phyloP scores from a whole-genome alignment of 208 protist genomes.

The Wallacemonas sp. region DNA sequence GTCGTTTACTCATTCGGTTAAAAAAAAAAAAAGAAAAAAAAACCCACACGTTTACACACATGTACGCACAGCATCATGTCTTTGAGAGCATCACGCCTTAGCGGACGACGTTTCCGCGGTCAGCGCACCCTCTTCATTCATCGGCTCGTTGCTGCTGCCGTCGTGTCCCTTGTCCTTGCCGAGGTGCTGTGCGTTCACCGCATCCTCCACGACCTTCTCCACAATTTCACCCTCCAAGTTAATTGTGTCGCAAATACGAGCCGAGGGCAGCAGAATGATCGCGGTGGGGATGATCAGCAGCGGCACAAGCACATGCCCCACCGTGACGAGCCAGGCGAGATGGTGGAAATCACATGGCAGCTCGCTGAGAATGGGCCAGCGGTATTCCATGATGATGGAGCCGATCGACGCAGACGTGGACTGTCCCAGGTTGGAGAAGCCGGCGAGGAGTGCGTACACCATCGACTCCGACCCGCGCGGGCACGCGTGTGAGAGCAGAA shows the following conservation, averaged over 20 bases:
- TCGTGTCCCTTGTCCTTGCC: background rate
- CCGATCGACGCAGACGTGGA: conserved; percentile 37
- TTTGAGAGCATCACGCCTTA: background rate
- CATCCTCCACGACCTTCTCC: conserved; percentile 11
- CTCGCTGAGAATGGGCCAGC: conserved; percentile 33
- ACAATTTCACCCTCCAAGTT: conserved; percentile 45
- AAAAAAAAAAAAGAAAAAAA: no score
- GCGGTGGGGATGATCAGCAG: conserved; percentile 54
- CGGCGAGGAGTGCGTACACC: conserved; percentile 75
- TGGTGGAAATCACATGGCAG: conserved; percentile 72
- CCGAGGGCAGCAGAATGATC: conserved; percentile 51
- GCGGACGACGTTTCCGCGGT: no score
- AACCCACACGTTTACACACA: no score
- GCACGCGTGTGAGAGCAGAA: conserved; percentile 76
- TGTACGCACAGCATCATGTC: no score
- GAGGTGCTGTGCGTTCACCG: background rate
- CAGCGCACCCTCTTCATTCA: no score
- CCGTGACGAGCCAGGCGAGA: conserved; percentile 41
- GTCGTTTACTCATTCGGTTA: no score
- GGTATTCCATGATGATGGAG: conserved; percentile 44
- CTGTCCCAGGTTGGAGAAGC: conserved; percentile 74
- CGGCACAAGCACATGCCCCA: conserved; percentile 48
- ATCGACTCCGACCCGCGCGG: conserved; percentile 71
- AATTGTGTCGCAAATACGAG: conserved; percentile 57
- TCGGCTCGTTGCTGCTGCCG: conserved; percentile 11